phyloP scores from a whole-genome alignment of 768 basidiomycete genomes.

The Termitomyces sp. region DNA sequence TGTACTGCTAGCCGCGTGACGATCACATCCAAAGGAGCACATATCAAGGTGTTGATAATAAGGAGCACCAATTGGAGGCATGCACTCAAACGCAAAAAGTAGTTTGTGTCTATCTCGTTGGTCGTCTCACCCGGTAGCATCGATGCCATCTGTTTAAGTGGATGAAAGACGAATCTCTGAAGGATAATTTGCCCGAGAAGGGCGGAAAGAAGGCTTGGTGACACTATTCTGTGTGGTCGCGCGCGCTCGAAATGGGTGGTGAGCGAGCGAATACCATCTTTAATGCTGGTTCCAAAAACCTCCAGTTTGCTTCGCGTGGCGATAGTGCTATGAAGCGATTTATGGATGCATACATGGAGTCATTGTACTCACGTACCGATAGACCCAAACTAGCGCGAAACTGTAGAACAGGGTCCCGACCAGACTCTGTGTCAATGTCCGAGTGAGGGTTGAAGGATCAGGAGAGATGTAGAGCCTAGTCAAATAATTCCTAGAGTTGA shows the following conservation, averaged over 20 bases:
- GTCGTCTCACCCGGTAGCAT: neutral
- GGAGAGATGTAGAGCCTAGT: slow-evolving; percentile 16
- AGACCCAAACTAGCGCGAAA: slow-evolving; percentile 12
- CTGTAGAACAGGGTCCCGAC: slow-evolving; percentile 10
- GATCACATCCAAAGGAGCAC: slow-evolving; percentile 20
- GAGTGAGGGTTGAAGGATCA: slow-evolving; percentile 6
- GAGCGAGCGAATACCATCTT: slow-evolving; percentile 43
- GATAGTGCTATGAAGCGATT: slow-evolving; percentile 27
- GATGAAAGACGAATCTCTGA: slow-evolving; percentile 10
- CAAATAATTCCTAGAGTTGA: neutral
- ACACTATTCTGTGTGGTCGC: slow-evolving; percentile 51
- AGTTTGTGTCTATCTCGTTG: neutral
- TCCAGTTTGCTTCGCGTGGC: slow-evolving; percentile 52
- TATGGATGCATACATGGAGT: neutral
- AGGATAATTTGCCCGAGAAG: slow-evolving; percentile 35
- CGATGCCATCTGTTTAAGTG: slow-evolving; percentile 21
- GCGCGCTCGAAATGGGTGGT: slow-evolving; percentile 55
- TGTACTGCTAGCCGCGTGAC: slow-evolving; percentile 20
- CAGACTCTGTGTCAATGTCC: neutral
- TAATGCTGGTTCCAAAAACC: slow-evolving; percentile 31
- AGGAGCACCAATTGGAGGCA: neutral
- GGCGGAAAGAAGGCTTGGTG: slow-evolving; percentile 45
- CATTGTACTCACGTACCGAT: slow-evolving; percentile 8
- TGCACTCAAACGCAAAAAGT: neutral
- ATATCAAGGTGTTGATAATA: slow-evolving; percentile 12